phyloP scores from a whole-genome alignment of 2,329 filamentous ascomycete species.

The Rachicladosporium sp. region DNA sequence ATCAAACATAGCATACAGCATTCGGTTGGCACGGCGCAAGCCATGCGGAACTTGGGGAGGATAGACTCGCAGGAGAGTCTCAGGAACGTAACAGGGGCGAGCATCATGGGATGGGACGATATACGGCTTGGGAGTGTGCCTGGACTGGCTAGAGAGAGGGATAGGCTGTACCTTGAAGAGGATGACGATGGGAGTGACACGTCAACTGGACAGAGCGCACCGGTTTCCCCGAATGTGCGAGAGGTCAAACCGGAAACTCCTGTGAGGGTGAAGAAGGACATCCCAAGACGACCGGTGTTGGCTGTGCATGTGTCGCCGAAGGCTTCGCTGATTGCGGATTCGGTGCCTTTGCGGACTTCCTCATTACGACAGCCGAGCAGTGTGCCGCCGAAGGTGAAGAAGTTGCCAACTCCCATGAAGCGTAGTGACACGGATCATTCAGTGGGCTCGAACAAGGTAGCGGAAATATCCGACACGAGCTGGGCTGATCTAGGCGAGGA shows the following conservation, averaged over 20 bases:
- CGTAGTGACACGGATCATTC: not conserved
- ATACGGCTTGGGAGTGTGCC: constrained; percentile 1
- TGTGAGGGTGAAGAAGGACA: not conserved
- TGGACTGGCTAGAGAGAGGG: not conserved
- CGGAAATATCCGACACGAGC: constrained; percentile 22
- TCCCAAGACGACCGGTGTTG: not conserved
- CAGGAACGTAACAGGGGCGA: constrained; percentile 2
- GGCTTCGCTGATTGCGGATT: constrained; percentile 18
- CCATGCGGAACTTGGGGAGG: constrained; percentile 5
- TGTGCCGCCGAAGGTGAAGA: constrained; percentile 15
- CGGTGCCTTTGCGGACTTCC: constrained; percentile 23
- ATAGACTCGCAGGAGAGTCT: constrained; percentile 14
- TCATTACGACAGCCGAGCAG: constrained; percentile 24
- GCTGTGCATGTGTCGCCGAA: not conserved
- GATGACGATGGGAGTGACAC: not conserved
- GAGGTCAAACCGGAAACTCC: not conserved
- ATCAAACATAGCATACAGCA: constrained; percentile 15
- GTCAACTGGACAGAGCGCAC: not conserved
- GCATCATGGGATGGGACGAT: too few species aligned
- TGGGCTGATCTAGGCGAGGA: constrained; percentile 26
- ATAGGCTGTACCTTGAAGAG: not conserved
- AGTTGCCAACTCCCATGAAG: constrained; percentile 2
- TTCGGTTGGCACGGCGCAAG: constrained; percentile 11
- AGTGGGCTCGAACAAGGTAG: constrained; percentile 5
- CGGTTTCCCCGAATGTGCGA: not conserved